Conservation (phyloP, 1,284 basidiomycete genomes). For the Malassezia yamatoensis region DNA sequence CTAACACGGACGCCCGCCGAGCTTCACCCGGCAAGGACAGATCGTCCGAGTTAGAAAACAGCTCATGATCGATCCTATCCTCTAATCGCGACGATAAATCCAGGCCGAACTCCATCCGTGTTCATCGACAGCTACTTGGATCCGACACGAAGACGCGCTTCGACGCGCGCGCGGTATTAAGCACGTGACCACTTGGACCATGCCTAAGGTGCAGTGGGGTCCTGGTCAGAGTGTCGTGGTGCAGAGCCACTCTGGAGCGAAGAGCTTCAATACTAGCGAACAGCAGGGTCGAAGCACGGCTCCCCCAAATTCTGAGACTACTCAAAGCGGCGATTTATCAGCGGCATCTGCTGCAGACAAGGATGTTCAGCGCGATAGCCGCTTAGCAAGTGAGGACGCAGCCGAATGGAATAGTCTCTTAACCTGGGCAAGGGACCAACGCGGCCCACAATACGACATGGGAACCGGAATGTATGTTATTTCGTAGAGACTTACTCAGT, state of each 20-base stretch:
- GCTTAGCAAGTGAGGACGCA: constrained; percentile 9
- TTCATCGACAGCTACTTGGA: not conserved
- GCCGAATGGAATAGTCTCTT: constrained; percentile 22
- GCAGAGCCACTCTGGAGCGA: no score
- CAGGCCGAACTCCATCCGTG: constrained; percentile 11
- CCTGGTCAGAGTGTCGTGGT: no score
- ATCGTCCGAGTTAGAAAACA: constrained; percentile 14
- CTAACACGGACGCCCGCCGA: constrained; percentile 5
- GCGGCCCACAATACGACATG: constrained; percentile 20
- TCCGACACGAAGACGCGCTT: not conserved
- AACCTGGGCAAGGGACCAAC: constrained; percentile 16
- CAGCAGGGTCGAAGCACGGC: no score
- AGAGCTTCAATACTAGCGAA: no score
- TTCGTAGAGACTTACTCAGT: not conserved
- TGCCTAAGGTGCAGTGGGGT: constrained; percentile 11
- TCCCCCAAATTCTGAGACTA: no score
- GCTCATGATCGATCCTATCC: constrained; percentile 14
- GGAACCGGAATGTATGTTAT: constrained; percentile 21
- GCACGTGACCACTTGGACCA: constrained; percentile 11
- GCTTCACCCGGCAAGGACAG: constrained; percentile 9
- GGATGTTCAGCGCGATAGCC: not conserved
- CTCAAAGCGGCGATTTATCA: no score
- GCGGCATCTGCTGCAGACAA: no score
- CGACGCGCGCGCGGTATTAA: constrained; percentile 7
- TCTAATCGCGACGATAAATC: constrained; percentile 16